Percentiles rank a stretch among this genome's conserved stretches.
These are phyloP conservation scores for Epichloe festucae DNA, from an alignment of 2,329 filamentous ascomycete genomes.

Conservation along the genomic window DNA sequence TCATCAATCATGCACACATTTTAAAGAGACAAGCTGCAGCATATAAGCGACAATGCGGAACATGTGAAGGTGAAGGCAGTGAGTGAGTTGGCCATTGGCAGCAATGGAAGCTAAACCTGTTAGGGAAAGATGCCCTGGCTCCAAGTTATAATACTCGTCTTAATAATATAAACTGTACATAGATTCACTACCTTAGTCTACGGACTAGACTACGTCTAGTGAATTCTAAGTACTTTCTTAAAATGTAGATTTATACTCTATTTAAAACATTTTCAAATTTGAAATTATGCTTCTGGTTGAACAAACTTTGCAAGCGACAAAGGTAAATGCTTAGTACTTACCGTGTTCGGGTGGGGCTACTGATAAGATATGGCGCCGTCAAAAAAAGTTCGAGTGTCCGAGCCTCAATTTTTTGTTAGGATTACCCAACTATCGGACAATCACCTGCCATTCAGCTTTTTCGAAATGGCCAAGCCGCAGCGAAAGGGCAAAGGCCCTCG, in stretches of 20 bases:
- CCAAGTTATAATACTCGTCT: background rate
- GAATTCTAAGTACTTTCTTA: too few relatives aligned
- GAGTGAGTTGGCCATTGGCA: too few relatives aligned
- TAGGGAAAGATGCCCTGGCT: background rate
- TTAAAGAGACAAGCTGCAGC: background rate
- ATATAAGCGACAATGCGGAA: background rate
- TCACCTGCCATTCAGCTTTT: background rate
- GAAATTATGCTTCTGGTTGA: background rate
- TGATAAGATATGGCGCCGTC: slow-evolving; percentile 8
- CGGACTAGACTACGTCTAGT: too few relatives aligned
- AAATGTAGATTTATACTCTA: background rate
- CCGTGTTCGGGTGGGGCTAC: slow-evolving; percentile 2
- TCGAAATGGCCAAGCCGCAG: slow-evolving; percentile 22
- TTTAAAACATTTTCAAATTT: background rate
- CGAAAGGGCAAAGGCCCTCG: slow-evolving; percentile 24
- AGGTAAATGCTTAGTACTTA: background rate
- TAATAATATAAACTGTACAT: background rate
- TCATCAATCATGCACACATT: background rate
- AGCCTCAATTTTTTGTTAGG: background rate
- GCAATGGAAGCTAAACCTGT: background rate
- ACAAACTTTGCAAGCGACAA: background rate
- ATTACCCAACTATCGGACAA: background rate
- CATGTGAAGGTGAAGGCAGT: background rate
- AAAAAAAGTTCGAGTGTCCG: slow-evolving; percentile 8
- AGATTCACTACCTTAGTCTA: background rate